phyloP scores from a whole-genome alignment of 306 rosid genomes.

The Rosa rugosa region DNA sequence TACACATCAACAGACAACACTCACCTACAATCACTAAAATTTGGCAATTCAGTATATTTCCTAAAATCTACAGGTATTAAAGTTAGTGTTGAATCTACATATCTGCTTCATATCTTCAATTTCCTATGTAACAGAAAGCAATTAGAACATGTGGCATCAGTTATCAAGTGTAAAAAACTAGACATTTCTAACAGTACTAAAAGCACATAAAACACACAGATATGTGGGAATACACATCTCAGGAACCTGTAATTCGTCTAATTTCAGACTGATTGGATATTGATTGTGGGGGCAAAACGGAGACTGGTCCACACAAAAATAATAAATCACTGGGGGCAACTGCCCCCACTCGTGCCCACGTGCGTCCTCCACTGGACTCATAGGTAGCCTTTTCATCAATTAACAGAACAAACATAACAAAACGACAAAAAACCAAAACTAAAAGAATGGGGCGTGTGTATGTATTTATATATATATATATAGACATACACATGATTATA shows the following conservation, averaged over 20 bases:
- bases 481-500: too few relatives aligned
- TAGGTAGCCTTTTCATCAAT: too few relatives aligned
- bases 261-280: slow-evolving; percentile 49
- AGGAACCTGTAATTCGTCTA: slow-evolving; percentile 62
- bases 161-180: not conserved
- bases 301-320: too few relatives aligned
- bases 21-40: slow-evolving; percentile 20
- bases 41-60: slow-evolving; percentile 20
- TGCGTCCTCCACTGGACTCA: too few relatives aligned
- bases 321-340: too few relatives aligned
- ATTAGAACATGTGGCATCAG: not conserved
- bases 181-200: not conserved
- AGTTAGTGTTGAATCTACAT: not conserved
- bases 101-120: slow-evolving; percentile 5
- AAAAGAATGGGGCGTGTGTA: too few relatives aligned
- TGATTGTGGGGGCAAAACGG: too few relatives aligned
- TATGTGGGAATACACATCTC: slow-evolving; percentile 16
- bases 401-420: too few relatives aligned
- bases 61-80: not conserved
- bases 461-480: too few relatives aligned
- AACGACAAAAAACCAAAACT: too few relatives aligned
- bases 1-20: slow-evolving; percentile 27
- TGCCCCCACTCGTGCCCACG: too few relatives aligned
- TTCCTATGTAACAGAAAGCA: not conserved
- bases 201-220: slow-evolving; percentile 2